Evolutionary conservation across 2,329 filamentous ascomycete species (phyloP), one percentile per base, ranked within the genome.

Genomic region (Xylariaceae sp.): DNA sequence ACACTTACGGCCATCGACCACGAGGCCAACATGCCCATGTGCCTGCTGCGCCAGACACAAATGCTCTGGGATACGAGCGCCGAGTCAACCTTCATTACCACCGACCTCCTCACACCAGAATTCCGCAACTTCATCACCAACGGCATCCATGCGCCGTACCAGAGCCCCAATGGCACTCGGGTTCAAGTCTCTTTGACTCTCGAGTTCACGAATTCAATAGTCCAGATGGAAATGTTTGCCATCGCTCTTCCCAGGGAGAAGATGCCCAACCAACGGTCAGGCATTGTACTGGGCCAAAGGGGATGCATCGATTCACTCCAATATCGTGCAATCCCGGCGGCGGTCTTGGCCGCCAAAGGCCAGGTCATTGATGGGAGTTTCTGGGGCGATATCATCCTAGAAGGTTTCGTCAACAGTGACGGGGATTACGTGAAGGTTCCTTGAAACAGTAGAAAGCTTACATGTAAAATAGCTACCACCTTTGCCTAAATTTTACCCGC

Each of bases 401-500:
- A 50, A 18, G 47, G 13, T 18, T 8, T 9, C 47, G 9, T 50
- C 42, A 57, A 62, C 37, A 47, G 56, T 13, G 59, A 64, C 5
- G 62, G 62, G 5, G 23, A 30, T 30, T 30, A 30, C 5, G 23
- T 30, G 4, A 1, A 4, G 23, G 5, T 30, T 5, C 23, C 23
- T 30, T 30, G 23, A 30, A 30, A 4, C 23, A 30, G 23, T 30
- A 30, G 23, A 30, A 30, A 5, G 23, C 23, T 30, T 30, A 4
- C 23, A 30, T 30, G 4, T 30, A 30, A 30, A 30, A 30, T 30
- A 30, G 1, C 23, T 30, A 30, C 23, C 23, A 30, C 23, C 23
- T 30, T 30, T 4, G 3, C 23, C 4, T 30, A 30, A 5, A 4
- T 30, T 30, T 30, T 4, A 30, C 4, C 23, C 23, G 23, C 23